Conservation (phyloP, 768 basidiomycete genomes). For the Crassisporium funariophilum region DNA sequence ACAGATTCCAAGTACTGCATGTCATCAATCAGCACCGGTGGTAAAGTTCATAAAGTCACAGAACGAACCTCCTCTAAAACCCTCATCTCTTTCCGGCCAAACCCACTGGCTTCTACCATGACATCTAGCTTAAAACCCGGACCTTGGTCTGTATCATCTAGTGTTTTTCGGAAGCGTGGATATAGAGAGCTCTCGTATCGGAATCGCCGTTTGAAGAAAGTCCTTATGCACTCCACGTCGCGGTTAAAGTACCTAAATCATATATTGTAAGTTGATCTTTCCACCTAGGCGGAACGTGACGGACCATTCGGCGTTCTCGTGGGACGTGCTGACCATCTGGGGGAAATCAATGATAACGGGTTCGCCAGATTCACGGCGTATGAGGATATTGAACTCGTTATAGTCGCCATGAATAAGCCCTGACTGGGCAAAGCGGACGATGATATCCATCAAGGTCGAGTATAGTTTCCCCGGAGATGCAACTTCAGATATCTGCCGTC, state of each 20-base stretch:
- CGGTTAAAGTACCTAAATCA: constrained; percentile 94
- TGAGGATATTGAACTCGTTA: constrained; percentile 99
- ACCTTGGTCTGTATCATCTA: constrained; percentile 48
- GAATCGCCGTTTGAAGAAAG: constrained; percentile 90
- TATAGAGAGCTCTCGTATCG: constrained; percentile 89
- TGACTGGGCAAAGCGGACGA: constrained; percentile 89
- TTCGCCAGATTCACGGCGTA: constrained; percentile 70
- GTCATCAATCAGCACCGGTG: background rate
- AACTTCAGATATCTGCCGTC: constrained; percentile 85
- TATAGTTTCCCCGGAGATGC: constrained; percentile 89
- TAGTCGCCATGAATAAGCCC: constrained; percentile 99
- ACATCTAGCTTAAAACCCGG: constrained; percentile 83
- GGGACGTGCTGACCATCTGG: constrained; percentile 98
- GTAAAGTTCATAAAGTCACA: constrained; percentile 17
- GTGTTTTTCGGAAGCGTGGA: constrained; percentile 76
- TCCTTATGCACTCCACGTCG: constrained; percentile 94
- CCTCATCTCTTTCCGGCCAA: constrained; percentile 81
- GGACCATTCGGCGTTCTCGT: constrained; percentile 95
- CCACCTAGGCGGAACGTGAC: constrained; percentile 22
- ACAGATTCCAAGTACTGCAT: constrained; percentile 69
- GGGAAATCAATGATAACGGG: constrained; percentile 98
- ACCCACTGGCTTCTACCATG: constrained; percentile 92
- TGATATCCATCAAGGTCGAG: constrained; percentile 90
- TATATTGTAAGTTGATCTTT: background rate
- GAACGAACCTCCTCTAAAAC: constrained; percentile 77